Base-by-base conservation (phyloP, 768 basidiomycete species). In the Leucosporidium yakuticum region DNA sequence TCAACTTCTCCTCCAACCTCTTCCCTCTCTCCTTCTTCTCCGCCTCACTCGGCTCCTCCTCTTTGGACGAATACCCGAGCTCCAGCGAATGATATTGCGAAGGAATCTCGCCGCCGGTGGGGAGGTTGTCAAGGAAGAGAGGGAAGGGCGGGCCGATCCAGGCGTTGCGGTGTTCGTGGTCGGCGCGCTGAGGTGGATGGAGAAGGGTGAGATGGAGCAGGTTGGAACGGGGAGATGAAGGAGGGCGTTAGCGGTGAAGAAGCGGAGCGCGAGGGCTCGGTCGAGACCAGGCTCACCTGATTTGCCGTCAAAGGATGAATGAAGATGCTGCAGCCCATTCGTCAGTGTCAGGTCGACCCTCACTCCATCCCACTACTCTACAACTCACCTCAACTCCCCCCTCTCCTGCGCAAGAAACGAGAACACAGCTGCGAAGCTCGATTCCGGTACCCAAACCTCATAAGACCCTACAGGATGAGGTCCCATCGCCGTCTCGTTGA, bases 381-480 rank as follows among this genome's bases (percentile, higher is more conserved):
- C 23, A 11, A n/a, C 56, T 57, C 54, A 89, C 88, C 88, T 90
- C 39, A 90, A 78, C 44, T 83, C 75, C 7, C 88, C 88, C 53
- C 85, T 82, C 75, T 90, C 83, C 77, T 85, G 77, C 71, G 83
- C 85, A 21, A 90, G 81, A 69, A 89, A 90, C 15, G 88, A 89
- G 76, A 85, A 90, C n/a, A 90, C 85, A 0, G 86, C 82, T 0
- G 83, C 79, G 74, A 90, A 90, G 3, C 88, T 87, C 70, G 88
- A 86, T 0, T 84, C 81, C 1, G 89, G 89, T 31, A 83, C 85
- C 89, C 89, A 90, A 25, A 90, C 85, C 73, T 90, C 89, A 74
- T 89, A 90, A 0, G 88, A 89, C 5, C 89, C 89, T 60, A 85
- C 84, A 5, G 88, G 88, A 79, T 90, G 89, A 21, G 88, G 88